These are phyloP conservation scores for Pyrrhoderma noxium DNA, from an alignment of 1,284 basidiomycete species.

Conservation along the genomic window DNA sequence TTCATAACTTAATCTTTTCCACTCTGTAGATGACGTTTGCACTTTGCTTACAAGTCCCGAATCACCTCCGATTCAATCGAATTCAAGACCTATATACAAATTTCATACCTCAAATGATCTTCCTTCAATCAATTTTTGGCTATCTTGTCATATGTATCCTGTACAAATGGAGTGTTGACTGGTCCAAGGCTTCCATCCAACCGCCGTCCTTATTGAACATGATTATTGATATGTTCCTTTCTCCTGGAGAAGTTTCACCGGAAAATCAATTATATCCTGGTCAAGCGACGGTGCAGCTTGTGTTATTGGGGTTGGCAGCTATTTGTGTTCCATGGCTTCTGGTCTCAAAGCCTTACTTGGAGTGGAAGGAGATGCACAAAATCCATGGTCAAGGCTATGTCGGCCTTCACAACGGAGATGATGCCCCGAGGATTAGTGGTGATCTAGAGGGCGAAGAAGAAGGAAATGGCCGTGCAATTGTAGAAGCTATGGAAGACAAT, in stretches of 20 bases:
- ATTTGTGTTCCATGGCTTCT: conserved; percentile 97
- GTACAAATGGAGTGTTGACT: conserved; percentile 96
- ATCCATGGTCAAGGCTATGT: conserved; percentile 85
- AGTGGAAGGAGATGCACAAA: conserved; percentile 87
- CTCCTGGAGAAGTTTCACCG: conserved; percentile 73
- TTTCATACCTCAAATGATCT: conserved; percentile 95
- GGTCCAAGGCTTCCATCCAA: conserved; percentile 62
- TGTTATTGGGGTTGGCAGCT: conserved; percentile 74
- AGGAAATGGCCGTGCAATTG: conserved; percentile 69
- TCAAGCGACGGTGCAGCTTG: conserved; percentile 80
- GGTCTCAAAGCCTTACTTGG: conserved; percentile 87
- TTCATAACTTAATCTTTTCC: conserved; percentile 18
- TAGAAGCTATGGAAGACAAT: conserved; percentile 61
- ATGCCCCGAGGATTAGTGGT: conserved; percentile 33
- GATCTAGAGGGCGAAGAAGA: conserved; percentile 79
- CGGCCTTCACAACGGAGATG: conserved; percentile 47
- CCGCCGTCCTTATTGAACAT: conserved; percentile 94
- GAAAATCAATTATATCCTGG: conserved; percentile 77
- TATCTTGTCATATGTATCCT: conserved; percentile 94
- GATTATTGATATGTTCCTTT: conserved; percentile 92
- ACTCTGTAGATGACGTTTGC: conserved; percentile 89
- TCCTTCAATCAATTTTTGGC: conserved; percentile 96
- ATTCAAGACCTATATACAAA: conserved; percentile 84
- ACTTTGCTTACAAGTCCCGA: conserved; percentile 91
- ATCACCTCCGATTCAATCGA: conserved; percentile 91